Conservation (phyloP, 371 early-diverging fungal genomes). For the Haplosporangium sp. region DNA sequence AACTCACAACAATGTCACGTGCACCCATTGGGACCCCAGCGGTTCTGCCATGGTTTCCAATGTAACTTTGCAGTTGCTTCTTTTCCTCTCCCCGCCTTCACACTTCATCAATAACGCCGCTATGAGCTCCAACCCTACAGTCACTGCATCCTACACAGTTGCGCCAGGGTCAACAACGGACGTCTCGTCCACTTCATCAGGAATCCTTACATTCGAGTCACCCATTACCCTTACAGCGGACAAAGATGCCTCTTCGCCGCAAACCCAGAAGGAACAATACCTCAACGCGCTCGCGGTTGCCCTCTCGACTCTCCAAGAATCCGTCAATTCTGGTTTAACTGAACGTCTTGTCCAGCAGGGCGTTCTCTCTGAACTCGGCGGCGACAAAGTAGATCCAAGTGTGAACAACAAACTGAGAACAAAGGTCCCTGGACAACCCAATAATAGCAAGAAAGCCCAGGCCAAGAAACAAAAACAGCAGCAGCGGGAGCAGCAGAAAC, state of each 20-base stretch:
- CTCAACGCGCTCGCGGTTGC: constrained; percentile 29
- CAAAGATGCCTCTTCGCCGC: neutral
- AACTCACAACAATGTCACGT: too few species aligned
- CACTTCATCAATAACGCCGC: neutral
- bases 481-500: constrained; percentile 17
- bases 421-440: constrained; percentile 51
- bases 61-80: too few species aligned
- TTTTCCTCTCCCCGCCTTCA: neutral
- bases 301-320: constrained; percentile 34
- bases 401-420: constrained; percentile 48
- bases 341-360: constrained; percentile 43
- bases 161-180: neutral
- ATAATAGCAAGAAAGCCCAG: constrained; percentile 48
- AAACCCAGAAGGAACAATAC: constrained; percentile 26
- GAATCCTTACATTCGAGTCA: constrained; percentile 13
- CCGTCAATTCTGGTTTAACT: constrained; percentile 42
- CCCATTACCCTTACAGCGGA: constrained; percentile 6
- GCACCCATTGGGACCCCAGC: too few species aligned
- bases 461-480: constrained; percentile 41
- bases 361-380: constrained; percentile 23
- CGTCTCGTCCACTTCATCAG: neutral
- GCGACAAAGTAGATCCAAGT: constrained; percentile 6
- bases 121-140: constrained; percentile 11
- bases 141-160: constrained; percentile 26
- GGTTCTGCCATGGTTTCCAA: too few species aligned